Percentiles rank a stretch among this genome's conserved stretches.
phyloP scores from a whole-genome alignment of 1,284 basidiomycete species.

The Cystobasidiaceae sp. region DNA sequence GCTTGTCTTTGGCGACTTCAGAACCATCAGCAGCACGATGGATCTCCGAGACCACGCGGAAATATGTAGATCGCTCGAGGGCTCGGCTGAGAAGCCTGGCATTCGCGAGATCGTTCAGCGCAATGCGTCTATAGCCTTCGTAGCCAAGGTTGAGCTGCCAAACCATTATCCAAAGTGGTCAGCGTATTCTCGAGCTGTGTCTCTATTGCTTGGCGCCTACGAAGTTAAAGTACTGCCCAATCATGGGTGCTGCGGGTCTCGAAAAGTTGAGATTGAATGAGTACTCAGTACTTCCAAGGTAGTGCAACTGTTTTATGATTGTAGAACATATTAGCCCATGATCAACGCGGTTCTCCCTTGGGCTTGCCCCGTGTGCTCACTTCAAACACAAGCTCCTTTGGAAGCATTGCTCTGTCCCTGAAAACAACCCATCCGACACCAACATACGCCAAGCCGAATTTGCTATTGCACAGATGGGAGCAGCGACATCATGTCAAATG shows the following conservation, averaged over 20 bases:
- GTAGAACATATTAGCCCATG: no score
- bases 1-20: conserved; percentile 17
- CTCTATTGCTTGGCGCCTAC: background rate
- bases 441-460: conserved; percentile 79
- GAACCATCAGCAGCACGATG: conserved; percentile 30
- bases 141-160: conserved; percentile 71
- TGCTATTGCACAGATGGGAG: conserved; percentile 65
- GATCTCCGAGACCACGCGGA: conserved; percentile 35
- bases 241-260: conserved; percentile 80
- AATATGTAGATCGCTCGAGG: conserved; percentile 56
- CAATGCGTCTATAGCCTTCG: conserved; percentile 70
- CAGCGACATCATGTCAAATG: background rate
- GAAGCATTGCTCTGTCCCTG: conserved; percentile 61
- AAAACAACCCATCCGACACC: conserved; percentile 87
- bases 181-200: no score
- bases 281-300: conserved; percentile 56
- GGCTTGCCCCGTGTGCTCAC: conserved; percentile 58
- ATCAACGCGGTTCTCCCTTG: no score
- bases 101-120: conserved; percentile 67
- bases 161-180: no score
- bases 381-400: conserved; percentile 88
- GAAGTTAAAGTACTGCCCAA: conserved; percentile 85
- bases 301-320: conserved; percentile 29
- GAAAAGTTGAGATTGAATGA: conserved; percentile 93
- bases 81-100: conserved; percentile 71